A percentile compares a stretch with the other conserved stretches of the same genome.
These are phyloP conservation scores for Aspergillus biplanus DNA, from an alignment of 495 filamentous ascomycete species.

Conservation along the genomic window DNA sequence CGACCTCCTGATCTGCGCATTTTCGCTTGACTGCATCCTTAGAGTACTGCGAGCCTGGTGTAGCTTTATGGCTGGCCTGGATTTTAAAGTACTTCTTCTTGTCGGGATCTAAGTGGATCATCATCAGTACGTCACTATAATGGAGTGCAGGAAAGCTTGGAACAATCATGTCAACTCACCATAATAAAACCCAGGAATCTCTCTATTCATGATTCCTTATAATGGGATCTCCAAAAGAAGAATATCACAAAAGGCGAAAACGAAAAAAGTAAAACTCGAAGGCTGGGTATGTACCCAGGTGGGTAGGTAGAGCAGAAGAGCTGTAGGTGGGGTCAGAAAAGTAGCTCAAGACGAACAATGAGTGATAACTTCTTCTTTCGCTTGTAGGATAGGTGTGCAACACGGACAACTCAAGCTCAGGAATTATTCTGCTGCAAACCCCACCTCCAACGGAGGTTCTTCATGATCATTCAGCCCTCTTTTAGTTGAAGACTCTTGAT, in stretches of 20 bases:
- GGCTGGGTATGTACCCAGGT: too few species aligned
- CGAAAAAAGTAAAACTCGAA: not conserved
- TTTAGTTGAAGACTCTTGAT: not conserved
- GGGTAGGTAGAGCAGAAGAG: not conserved
- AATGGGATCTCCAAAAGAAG: constrained; percentile 39
- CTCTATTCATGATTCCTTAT: constrained; percentile 27
- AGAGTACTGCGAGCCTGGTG: constrained; percentile 49
- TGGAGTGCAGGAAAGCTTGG: not conserved
- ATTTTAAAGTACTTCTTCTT: constrained; percentile 65
- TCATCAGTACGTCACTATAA: constrained; percentile 6
- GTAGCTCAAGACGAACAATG: not conserved
- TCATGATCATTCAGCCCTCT: not conserved
- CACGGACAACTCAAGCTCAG: not conserved
- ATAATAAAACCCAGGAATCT: constrained; percentile 37
- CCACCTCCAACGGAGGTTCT: not conserved
- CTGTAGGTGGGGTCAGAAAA: not conserved
- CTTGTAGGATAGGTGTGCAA: not conserved
- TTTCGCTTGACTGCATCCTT: constrained; percentile 49
- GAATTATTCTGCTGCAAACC: not conserved
- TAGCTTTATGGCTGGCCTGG: constrained; percentile 50
- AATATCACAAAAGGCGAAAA: too few species aligned
- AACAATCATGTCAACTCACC: constrained; percentile 13
- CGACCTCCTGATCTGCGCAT: constrained; percentile 42
- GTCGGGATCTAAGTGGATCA: constrained; percentile 43
- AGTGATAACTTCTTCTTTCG: not conserved